These are phyloP conservation scores for Clavispora phyllophila DNA, from an alignment of 805 yeast genomes.

Conservation along the genomic window DNA sequence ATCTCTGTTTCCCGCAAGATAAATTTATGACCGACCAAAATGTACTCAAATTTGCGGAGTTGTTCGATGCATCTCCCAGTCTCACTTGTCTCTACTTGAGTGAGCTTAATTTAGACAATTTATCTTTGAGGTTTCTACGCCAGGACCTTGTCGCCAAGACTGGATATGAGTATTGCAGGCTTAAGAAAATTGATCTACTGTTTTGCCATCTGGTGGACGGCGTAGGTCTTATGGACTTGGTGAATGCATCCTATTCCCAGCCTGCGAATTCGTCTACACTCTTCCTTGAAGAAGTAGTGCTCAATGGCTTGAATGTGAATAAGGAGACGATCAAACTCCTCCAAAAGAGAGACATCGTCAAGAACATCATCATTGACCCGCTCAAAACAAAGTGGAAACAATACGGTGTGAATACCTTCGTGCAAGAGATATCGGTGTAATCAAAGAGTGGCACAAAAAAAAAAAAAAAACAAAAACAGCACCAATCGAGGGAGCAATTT, in stretches of 20 bases:
- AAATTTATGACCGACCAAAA: slow-evolving; percentile 5
- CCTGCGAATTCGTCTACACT: slow-evolving; percentile 4
- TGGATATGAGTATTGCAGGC: slow-evolving; percentile 12
- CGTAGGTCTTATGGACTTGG: slow-evolving; percentile 31
- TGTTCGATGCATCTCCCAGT: slow-evolving; percentile 14
- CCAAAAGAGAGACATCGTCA: slow-evolving; percentile 15
- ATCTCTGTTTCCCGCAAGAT: slow-evolving; percentile 12
- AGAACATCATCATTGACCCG: slow-evolving; percentile 20
- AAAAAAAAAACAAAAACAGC: too few relatives aligned
- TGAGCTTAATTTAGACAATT: slow-evolving; percentile 34
- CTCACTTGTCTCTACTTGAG: slow-evolving; percentile 23
- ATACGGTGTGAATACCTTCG: slow-evolving; percentile 31
- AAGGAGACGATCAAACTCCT: slow-evolving; percentile 22
- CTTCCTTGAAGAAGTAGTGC: slow-evolving; percentile 18
- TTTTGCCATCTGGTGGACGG: slow-evolving; percentile 32
- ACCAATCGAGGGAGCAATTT: too few relatives aligned
- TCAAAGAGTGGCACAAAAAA: too few relatives aligned
- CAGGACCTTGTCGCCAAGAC: slow-evolving; percentile 18
- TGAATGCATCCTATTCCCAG: slow-evolving; percentile 12
- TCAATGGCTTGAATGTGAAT: slow-evolving; percentile 33
- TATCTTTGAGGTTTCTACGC: slow-evolving; percentile 25
- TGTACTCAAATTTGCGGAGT: slow-evolving; percentile 6
- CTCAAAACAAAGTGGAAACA: slow-evolving; percentile 26
- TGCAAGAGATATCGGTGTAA: slow-evolving; percentile 5
- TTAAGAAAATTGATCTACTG: slow-evolving; percentile 32